Base-by-base conservation (phyloP, 2,329 filamentous ascomycete genomes). In the Xenosphaeropsis pyriputrescens region DNA sequence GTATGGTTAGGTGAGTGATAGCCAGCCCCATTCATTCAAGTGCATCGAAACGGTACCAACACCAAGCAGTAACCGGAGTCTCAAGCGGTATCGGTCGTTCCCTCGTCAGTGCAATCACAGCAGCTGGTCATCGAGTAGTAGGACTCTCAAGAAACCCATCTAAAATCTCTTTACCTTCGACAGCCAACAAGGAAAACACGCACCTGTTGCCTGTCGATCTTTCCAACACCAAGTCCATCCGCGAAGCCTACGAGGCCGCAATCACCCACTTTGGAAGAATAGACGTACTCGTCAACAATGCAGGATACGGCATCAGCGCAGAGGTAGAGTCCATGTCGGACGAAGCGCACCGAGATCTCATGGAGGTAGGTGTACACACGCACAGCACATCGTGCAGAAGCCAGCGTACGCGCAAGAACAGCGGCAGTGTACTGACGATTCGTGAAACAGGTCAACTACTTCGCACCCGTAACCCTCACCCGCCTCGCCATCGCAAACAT, bases 271-370 rank as follows among this genome's bases (percentile, higher is more conserved):
- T 74, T 49, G 61, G 62, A n/a, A 61, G 65, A 8, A 53, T 76
- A 32, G 70, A 76, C 47, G 63, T 74, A 1, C 63, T 75, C 5
- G 61, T 71, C 42, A 74, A 74, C 55, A 74, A 74, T 35, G 70
- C 70, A 3, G 72, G 70, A 3, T 73, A 71, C 41, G 64, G 66
- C 15, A 52, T 69, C 2, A 47, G 53, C 8, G 65, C 63, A n/a
- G 61, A 67, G 1, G 62, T 72, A 29, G 71, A 75, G 46, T 15
- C 14, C 6, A 8, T 18, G 31, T 9, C 14, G 8, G 14, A 15
- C 2, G 31, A 5, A 4, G 31, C 4, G 3, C 14, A 15, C 12
- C 14, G 31, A 18, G 31, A 6, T 15, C 6, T 32, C 6, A 15
- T 32, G 14, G 31, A 32, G 31, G 31, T 32, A 32, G 8, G 31